These are phyloP conservation scores for Ustulina deusta DNA, from an alignment of 2,329 filamentous ascomycete genomes.

Conservation along the genomic window DNA sequence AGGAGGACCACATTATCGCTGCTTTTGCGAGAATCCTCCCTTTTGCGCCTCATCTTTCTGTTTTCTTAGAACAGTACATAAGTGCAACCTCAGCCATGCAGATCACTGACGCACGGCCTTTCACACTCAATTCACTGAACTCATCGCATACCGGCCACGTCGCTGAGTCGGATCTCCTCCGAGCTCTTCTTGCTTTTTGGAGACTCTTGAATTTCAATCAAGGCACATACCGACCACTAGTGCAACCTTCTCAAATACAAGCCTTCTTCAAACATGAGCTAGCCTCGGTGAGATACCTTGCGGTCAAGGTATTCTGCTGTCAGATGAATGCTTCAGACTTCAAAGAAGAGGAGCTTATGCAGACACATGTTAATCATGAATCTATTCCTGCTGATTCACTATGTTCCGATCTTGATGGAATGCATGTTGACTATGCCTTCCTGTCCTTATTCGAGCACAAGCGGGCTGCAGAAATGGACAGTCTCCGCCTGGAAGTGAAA, in stretches of 20 bases:
- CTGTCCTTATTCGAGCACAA: slow-evolving; percentile 69
- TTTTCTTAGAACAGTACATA: slow-evolving; percentile 70
- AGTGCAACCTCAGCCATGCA: slow-evolving; percentile 48
- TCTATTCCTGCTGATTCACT: slow-evolving; percentile 61
- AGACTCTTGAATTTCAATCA: slow-evolving; percentile 83
- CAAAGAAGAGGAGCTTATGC: slow-evolving; percentile 78
- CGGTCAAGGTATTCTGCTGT: slow-evolving; percentile 83
- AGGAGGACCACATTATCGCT: slow-evolving; percentile 66
- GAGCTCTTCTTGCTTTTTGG: slow-evolving; percentile 75
- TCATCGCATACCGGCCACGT: slow-evolving; percentile 31
- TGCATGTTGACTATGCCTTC: slow-evolving; percentile 82
- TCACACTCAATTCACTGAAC: slow-evolving; percentile 49
- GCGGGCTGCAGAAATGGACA: slow-evolving; percentile 61
- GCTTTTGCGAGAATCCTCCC: slow-evolving; percentile 85
- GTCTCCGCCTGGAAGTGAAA: slow-evolving; percentile 56
- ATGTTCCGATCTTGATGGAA: slow-evolving; percentile 79
- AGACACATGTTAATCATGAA: slow-evolving; percentile 70
- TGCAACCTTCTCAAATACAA: slow-evolving; percentile 76
- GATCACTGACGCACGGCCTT: slow-evolving; percentile 36
- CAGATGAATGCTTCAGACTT: slow-evolving; percentile 83
- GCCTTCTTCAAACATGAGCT: slow-evolving; percentile 72
- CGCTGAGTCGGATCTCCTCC: slow-evolving; percentile 45
- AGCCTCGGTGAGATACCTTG: slow-evolving; percentile 78
- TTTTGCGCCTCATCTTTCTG: slow-evolving; percentile 82
- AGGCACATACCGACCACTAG: slow-evolving; percentile 71